A percentile compares a stretch with the other conserved stretches of the same genome.
Evolutionary conservation across 805 yeast genomes (phyloP).

Genomic region (Candida lessepsii): DNA sequence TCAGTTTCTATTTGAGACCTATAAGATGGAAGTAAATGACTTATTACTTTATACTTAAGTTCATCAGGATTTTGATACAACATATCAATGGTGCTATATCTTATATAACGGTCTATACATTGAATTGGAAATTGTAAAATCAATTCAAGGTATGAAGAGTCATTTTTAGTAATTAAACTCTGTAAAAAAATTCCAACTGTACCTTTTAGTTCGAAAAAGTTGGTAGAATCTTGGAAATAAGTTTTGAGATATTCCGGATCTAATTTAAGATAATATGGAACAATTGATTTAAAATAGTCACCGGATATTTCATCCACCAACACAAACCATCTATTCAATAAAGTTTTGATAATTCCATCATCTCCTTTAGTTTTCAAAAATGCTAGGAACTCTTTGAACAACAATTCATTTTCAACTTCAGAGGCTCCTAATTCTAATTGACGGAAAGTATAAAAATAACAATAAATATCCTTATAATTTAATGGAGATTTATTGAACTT

Average conservation of each 20-base stretch:
- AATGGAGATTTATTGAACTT: not conserved
- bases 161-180: not conserved
- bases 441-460: slow-evolving; percentile 46
- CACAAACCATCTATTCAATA: slow-evolving; percentile 56
- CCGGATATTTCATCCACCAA: slow-evolving; percentile 29
- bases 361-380: slow-evolving; percentile 10
- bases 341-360: slow-evolving; percentile 13
- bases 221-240: not conserved
- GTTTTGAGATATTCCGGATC: not conserved
- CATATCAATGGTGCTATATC: slow-evolving; percentile 12
- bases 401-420: not conserved
- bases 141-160: slow-evolving; percentile 4
- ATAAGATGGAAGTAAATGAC: slow-evolving; percentile 50
- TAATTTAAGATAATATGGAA: slow-evolving; percentile 1
- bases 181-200: not conserved
- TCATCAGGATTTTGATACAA: slow-evolving; percentile 22
- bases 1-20: slow-evolving; percentile 49
- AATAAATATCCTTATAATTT: slow-evolving; percentile 15
- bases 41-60: not conserved
- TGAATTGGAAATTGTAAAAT: slow-evolving; percentile 45
- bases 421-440: slow-evolving; percentile 42
- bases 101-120: slow-evolving; percentile 29
- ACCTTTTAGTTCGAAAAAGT: slow-evolving; percentile 2
- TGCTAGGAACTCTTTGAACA: slow-evolving; percentile 14
- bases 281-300: not conserved